These are phyloP conservation scores for Phoma sp. DNA, from an alignment of 2,329 filamentous ascomycete species.

Conservation along the genomic window DNA sequence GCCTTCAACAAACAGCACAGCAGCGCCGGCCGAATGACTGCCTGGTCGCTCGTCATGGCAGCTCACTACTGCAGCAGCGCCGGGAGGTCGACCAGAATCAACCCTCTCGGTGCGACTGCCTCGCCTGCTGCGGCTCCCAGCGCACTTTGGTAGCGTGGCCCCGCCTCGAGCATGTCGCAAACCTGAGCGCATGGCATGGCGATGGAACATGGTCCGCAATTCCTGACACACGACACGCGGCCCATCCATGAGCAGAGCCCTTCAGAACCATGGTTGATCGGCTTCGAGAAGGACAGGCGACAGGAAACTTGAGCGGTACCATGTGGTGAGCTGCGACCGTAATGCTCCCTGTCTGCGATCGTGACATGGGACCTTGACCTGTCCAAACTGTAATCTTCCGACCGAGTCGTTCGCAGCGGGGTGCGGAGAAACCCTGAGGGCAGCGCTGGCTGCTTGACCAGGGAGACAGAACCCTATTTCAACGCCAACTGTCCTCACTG, in stretches of 20 bases:
- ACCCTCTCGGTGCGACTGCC: slow-evolving; percentile 27
- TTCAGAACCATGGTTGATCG: slow-evolving; percentile 20
- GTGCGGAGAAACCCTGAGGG: slow-evolving; percentile 48
- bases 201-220: slow-evolving; percentile 19
- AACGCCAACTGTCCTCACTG: slow-evolving; percentile 28
- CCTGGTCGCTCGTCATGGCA: slow-evolving; percentile 19
- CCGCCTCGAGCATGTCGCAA: slow-evolving; percentile 30
- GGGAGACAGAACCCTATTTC: slow-evolving; percentile 49
- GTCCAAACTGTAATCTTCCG: slow-evolving; percentile 45
- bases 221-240: slow-evolving; percentile 39
- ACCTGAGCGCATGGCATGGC: slow-evolving; percentile 17
- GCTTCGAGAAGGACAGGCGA: slow-evolving; percentile 37
- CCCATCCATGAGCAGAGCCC: slow-evolving; percentile 12
- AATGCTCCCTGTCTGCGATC: slow-evolving; percentile 41
- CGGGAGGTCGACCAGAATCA: slow-evolving; percentile 12
- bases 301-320: slow-evolving; percentile 30
- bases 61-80: slow-evolving; percentile 21
- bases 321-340: slow-evolving; percentile 27
- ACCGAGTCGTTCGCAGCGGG: slow-evolving; percentile 45
- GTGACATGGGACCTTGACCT: slow-evolving; percentile 48
- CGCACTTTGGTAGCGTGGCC: slow-evolving; percentile 19
- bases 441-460: slow-evolving; percentile 36
- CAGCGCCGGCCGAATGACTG: slow-evolving; percentile 24
- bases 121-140: slow-evolving; percentile 16
- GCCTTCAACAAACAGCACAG: background rate